Conservation (phyloP, 192 early-diverging fungal genomes). For the Phlyctochytrium bullatum region DNA sequence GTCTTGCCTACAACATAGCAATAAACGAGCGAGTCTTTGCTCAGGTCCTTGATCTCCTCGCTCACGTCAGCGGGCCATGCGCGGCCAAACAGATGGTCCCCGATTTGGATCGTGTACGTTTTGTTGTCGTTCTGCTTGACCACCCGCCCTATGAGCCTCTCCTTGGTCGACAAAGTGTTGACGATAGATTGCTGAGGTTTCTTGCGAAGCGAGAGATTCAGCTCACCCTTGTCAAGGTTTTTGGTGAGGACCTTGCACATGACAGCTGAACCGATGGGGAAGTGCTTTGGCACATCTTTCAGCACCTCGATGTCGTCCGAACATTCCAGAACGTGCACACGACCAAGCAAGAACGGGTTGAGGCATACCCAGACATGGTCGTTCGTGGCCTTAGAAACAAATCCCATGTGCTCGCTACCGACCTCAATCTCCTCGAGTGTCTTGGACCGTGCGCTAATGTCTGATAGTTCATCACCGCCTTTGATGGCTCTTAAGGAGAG, state of each 20-base stretch:
- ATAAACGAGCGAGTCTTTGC: slow-evolving; percentile 19
- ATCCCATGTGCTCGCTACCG: slow-evolving; percentile 37
- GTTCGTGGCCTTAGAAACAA: slow-evolving; percentile 33
- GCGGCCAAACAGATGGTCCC: slow-evolving; percentile 54
- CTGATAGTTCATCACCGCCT: slow-evolving; percentile 43
- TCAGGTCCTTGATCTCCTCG: slow-evolving; percentile 37
- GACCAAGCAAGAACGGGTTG: slow-evolving; percentile 31
- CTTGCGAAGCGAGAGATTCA: slow-evolving; percentile 36
- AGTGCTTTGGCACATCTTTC: slow-evolving; percentile 25
- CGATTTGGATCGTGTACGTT: slow-evolving; percentile 58
- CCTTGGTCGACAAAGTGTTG: slow-evolving; percentile 33
- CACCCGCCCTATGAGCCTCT: slow-evolving; percentile 55
- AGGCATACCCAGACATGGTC: slow-evolving; percentile 44
- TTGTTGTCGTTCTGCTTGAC: slow-evolving; percentile 39
- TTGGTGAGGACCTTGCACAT: slow-evolving; percentile 26
- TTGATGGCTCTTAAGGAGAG: slow-evolving; percentile 39
- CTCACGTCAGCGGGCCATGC: slow-evolving; percentile 65
- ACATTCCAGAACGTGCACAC: slow-evolving; percentile 29
- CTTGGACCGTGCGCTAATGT: slow-evolving; percentile 8
- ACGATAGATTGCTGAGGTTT: neutral
- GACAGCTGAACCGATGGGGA: slow-evolving; percentile 32
- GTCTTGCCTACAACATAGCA: slow-evolving; percentile 51
- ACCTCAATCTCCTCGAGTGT: slow-evolving; percentile 25
- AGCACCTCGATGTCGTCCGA: slow-evolving; percentile 29
- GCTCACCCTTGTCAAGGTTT: slow-evolving; percentile 17